Evolutionary conservation across 805 yeast species (phyloP).

Genomic region (Starmerella potacharoeniae): DNA sequence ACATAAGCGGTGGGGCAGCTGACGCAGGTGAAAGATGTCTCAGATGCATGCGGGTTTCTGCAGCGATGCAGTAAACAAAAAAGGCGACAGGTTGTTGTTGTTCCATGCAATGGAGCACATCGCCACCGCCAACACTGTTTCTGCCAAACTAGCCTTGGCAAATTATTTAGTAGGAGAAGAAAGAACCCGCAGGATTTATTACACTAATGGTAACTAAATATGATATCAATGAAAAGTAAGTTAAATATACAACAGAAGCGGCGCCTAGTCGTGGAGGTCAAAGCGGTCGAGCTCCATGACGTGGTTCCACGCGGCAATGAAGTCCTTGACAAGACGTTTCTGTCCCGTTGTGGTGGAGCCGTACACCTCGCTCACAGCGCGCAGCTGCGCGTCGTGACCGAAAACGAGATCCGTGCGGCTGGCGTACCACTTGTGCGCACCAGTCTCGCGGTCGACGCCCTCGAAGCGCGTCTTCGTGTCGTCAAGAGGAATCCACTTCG

Average conservation of each 20-base stretch:
- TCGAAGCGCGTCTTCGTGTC: constrained; percentile 16
- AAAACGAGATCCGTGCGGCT: constrained; percentile 16
- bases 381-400: constrained; percentile 18
- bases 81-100: too few relatives aligned
- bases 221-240: not conserved
- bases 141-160: too few relatives aligned
- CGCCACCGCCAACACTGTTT: too few relatives aligned
- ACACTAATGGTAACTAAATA: too few relatives aligned
- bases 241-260: not conserved
- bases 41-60: too few relatives aligned
- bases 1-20: too few relatives aligned
- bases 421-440: constrained; percentile 17
- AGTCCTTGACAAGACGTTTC: constrained; percentile 15
- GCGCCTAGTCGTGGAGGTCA: not conserved
- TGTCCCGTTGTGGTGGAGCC: constrained; percentile 12
- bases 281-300: constrained; percentile 21
- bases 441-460: constrained; percentile 16
- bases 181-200: too few relatives aligned
- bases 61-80: not conserved
- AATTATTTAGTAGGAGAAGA: too few relatives aligned
- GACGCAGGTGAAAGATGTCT: not conserved
- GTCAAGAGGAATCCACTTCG: constrained; percentile 17
- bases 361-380: constrained; percentile 18
- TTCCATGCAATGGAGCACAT: too few relatives aligned
- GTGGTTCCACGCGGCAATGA: constrained; percentile 18